phyloP scores from a whole-genome alignment of 345 rosid genomes.

The Populus davidiana region DNA sequence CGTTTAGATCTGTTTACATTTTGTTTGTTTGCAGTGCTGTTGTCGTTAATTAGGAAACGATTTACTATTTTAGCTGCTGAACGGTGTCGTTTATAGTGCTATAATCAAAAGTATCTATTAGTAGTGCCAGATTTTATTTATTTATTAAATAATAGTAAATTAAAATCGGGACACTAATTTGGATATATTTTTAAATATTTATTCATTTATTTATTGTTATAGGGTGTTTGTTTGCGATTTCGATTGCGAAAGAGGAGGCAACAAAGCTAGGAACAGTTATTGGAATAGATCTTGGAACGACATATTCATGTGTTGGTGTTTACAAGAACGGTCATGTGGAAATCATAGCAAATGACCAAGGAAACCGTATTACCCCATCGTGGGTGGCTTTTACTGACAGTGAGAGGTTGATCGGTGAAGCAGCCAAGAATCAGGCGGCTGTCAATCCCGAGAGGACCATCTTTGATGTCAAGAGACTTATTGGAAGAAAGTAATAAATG shows the following conservation, averaged over 20 bases:
- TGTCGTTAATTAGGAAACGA: neutral
- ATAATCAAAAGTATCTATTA: neutral
- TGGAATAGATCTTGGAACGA: conserved; percentile 95
- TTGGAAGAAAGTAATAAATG: conserved; percentile 76
- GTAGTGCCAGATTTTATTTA: too few species aligned
- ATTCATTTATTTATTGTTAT: neutral
- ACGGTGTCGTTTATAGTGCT: neutral
- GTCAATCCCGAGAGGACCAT: conserved; percentile 79
- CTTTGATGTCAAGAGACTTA: conserved; percentile 92
- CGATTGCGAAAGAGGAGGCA: conserved; percentile 67
- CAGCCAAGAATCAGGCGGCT: conserved; percentile 97
- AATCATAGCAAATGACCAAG: conserved; percentile 97
- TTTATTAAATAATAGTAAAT: neutral
- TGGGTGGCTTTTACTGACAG: conserved; percentile 95
- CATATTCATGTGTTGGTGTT: conserved; percentile 96
- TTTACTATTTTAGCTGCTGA: neutral
- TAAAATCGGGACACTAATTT: neutral
- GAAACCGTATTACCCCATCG: conserved; percentile 95
- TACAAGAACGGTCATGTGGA: conserved; percentile 96
- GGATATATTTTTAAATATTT: neutral
- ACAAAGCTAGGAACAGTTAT: conserved; percentile 85
- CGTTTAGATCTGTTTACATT: neutral
- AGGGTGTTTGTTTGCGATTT: conserved; percentile 60
- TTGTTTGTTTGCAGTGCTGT: neutral
- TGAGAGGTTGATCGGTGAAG: conserved; percentile 95